These are phyloP conservation scores for Penicillium capsulatum DNA, from an alignment of 2,329 filamentous ascomycete species.

Conservation along the genomic window DNA sequence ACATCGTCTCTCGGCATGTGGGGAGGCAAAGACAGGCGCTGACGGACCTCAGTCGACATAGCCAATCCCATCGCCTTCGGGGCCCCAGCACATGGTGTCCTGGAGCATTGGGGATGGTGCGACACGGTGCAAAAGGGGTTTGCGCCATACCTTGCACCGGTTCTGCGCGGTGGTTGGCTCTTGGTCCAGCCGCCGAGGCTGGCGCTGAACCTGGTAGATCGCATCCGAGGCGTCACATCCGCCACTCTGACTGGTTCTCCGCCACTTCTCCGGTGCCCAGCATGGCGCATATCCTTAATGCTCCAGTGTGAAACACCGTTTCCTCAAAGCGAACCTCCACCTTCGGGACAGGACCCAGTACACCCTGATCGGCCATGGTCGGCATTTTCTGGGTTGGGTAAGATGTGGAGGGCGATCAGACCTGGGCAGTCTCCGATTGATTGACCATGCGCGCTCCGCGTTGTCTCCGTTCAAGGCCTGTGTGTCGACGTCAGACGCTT, in stretches of 20 bases:
- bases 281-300: no score
- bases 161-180: conserved; percentile 18
- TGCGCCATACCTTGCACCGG: conserved; percentile 11
- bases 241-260: conserved; percentile 14
- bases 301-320: no score
- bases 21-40: conserved; percentile 7
- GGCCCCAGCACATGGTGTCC: conserved; percentile 5
- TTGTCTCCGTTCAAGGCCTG: conserved; percentile 4
- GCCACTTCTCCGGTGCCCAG: neutral
- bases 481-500: neutral
- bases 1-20: conserved; percentile 3
- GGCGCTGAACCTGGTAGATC: conserved; percentile 11
- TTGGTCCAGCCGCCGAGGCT: conserved; percentile 16
- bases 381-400: neutral
- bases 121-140: conserved; percentile 6
- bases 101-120: conserved; percentile 16
- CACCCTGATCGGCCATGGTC: neutral
- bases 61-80: conserved; percentile 14
- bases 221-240: conserved; percentile 4
- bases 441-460: conserved; percentile 9
- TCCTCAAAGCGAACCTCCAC: neutral
- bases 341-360: neutral
- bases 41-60: conserved; percentile 7
- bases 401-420: conserved; percentile 1
- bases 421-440: conserved; percentile 15